Base-by-base conservation (phyloP, 2,329 filamentous ascomycete species). In the Fusarium floridanum region DNA sequence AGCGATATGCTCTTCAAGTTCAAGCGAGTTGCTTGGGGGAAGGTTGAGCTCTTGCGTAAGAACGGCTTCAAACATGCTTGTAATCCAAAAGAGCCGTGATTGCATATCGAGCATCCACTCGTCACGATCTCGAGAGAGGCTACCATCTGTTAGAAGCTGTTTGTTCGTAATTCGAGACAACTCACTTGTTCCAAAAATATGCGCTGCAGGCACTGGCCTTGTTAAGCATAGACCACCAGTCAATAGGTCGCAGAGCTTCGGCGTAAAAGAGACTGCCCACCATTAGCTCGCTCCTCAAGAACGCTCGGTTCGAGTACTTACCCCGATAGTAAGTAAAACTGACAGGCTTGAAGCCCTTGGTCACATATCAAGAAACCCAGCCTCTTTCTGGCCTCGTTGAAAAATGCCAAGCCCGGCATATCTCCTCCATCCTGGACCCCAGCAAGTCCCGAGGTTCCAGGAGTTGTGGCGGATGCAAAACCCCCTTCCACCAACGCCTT, bases 71-170 rank as follows among this genome's bases (percentile, higher is more conserved):
- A 75, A 75, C 72, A 75, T 75, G 53, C 72, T 75, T 10, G 73
- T 75, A n/a, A 75, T 75, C 73, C 73, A 75, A 14, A 75, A 75
- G 0, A 75, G 66, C 2, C 73, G 70, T 1, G 73, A 75, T 4
- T 75, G 73, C 73, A 75, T 75, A 16, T 75, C 73, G 0, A 75
- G 63, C 73, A 75, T 75, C 73, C 73, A 75, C 14, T 75, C 72
- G 0, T 75, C 73, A 0, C 73, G 69, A 0, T 75, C 73, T 16
- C 67, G 5, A 0, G 73, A 67, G 2, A 65, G 6, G 1, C 72
- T 75, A 0, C 1, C 0, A 3, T 6, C 0, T 5, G 3, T 75
- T 37, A 66, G 41, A 20, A 3, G 17, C 11, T 37, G 4, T 4
- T 4, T n/a, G 1, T 12, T 10, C n/a, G 4, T 16, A 6, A 2